Percentiles rank a stretch among this genome's conserved stretches.
Conservation (phyloP, 2,329 filamentous ascomycete genomes). For the Trichocomaceae sp. region DNA sequence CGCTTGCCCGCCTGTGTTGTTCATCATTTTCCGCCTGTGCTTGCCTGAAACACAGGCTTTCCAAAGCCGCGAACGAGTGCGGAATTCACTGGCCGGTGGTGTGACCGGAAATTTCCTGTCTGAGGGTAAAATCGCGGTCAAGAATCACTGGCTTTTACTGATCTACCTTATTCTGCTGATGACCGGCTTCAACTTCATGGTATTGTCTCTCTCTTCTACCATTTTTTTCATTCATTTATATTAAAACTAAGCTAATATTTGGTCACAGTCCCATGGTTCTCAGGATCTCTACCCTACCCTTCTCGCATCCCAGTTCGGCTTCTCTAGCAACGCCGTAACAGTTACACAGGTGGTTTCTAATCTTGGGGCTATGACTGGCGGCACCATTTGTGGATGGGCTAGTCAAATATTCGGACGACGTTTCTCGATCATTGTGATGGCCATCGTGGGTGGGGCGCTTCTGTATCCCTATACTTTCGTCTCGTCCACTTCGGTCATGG, state of each 20-base stretch:
- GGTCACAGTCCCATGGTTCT: slow-evolving; percentile 57
- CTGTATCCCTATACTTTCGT: slow-evolving; percentile 79
- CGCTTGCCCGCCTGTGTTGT: slow-evolving; percentile 68
- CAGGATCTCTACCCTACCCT: slow-evolving; percentile 60
- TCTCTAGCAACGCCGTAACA: slow-evolving; percentile 54
- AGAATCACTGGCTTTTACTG: slow-evolving; percentile 72
- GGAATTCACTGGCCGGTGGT: slow-evolving; percentile 50
- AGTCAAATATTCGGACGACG: slow-evolving; percentile 65
- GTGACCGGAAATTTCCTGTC: slow-evolving; percentile 62
- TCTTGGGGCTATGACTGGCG: slow-evolving; percentile 63
- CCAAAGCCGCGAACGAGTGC: slow-evolving; percentile 56
- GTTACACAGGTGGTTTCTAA: slow-evolving; percentile 68
- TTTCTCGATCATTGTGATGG: slow-evolving; percentile 60
- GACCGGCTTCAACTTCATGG: slow-evolving; percentile 89
- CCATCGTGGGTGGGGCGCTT: slow-evolving; percentile 63
- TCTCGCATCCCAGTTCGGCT: slow-evolving; percentile 52
- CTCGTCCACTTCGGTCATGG: slow-evolving; percentile 57
- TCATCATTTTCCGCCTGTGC: slow-evolving; percentile 70
- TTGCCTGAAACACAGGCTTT: slow-evolving; percentile 75
- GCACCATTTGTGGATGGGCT: slow-evolving; percentile 59
- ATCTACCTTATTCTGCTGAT: slow-evolving; percentile 78
- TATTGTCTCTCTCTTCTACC: slow-evolving; percentile 15
- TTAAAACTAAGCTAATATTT: slow-evolving; percentile 10
- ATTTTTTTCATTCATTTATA: not conserved
- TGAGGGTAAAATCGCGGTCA: slow-evolving; percentile 72